Percentiles rank a stretch among this genome's conserved stretches.
These are phyloP conservation scores for Chrysosporium queenslandicum DNA, from an alignment of 2,329 filamentous ascomycete species.

Conservation along the genomic window DNA sequence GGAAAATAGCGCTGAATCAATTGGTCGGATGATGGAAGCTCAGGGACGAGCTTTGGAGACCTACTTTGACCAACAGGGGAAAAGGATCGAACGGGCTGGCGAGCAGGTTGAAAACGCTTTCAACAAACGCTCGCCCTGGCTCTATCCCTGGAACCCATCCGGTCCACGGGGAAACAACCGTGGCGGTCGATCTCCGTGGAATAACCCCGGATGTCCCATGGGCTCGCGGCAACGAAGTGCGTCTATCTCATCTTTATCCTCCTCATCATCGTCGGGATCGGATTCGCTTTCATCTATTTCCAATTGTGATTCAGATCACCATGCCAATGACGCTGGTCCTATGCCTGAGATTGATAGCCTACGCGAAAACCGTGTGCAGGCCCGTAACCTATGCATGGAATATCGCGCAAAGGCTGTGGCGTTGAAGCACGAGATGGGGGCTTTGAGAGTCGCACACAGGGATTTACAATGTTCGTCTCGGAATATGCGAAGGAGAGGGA, in stretches of 20 bases:
- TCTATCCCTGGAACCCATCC: background rate
- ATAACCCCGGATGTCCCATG: background rate
- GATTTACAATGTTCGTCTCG: slow-evolving; percentile 9
- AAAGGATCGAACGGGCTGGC: slow-evolving; percentile 23
- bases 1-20: slow-evolving; percentile 28
- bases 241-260: slow-evolving; percentile 15
- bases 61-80: slow-evolving; percentile 32
- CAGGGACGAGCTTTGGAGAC: slow-evolving; percentile 30
- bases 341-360: background rate
- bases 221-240: slow-evolving; percentile 1
- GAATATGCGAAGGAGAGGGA: background rate
- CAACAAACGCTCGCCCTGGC: slow-evolving; percentile 4
- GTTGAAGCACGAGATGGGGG: slow-evolving; percentile 11
- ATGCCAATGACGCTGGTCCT: background rate
- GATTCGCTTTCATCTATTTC: slow-evolving; percentile 5
- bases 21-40: slow-evolving; percentile 32
- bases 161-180: background rate
- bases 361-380: slow-evolving; percentile 5
- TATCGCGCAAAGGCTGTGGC: slow-evolving; percentile 6
- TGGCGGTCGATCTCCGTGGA: background rate
- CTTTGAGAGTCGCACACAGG: slow-evolving; percentile 12
- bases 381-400: slow-evolving; percentile 6
- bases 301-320: slow-evolving; percentile 8
- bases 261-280: slow-evolving; percentile 14
- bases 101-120: slow-evolving; percentile 1